These are phyloP conservation scores for Eucalyptus grandis DNA, from an alignment of 345 rosid species.

Conservation along the genomic window DNA sequence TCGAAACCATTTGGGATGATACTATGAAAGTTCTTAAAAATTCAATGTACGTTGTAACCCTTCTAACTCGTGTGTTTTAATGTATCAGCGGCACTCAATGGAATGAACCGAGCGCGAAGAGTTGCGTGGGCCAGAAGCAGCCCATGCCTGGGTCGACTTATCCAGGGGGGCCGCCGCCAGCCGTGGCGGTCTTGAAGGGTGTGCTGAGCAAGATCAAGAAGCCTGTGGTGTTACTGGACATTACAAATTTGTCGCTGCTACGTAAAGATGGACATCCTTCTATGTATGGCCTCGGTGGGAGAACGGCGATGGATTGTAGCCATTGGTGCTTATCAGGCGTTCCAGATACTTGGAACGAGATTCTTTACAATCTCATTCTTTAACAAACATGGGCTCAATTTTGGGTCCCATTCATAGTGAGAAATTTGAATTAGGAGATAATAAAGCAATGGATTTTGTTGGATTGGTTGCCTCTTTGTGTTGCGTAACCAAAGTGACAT, in stretches of 20 bases:
- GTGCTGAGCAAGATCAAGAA: conserved; percentile 28
- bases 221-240: conserved; percentile 51
- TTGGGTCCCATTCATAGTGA: not conserved
- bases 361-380: conserved; percentile 51
- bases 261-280: conserved; percentile 96
- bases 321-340: conserved; percentile 96
- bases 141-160: conserved; percentile 47
- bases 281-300: conserved; percentile 41
- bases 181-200: conserved; percentile 41
- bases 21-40: not conserved
- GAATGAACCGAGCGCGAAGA: conserved; percentile 49
- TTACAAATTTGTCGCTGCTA: conserved; percentile 59
- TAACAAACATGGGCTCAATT: not conserved
- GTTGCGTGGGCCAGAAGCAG: conserved; percentile 46
- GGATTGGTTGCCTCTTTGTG: not conserved
- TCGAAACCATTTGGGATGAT: not conserved
- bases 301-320: conserved; percentile 50
- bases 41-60: not conserved
- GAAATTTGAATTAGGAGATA: not conserved
- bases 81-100: conserved; percentile 45
- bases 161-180: conserved; percentile 52
- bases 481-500: not conserved
- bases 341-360: conserved; percentile 87
- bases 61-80: too few relatives aligned
- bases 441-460: not conserved